These are phyloP conservation scores for Candida sp. DNA, from an alignment of 1,139 yeast genomes.

Conservation along the genomic window DNA sequence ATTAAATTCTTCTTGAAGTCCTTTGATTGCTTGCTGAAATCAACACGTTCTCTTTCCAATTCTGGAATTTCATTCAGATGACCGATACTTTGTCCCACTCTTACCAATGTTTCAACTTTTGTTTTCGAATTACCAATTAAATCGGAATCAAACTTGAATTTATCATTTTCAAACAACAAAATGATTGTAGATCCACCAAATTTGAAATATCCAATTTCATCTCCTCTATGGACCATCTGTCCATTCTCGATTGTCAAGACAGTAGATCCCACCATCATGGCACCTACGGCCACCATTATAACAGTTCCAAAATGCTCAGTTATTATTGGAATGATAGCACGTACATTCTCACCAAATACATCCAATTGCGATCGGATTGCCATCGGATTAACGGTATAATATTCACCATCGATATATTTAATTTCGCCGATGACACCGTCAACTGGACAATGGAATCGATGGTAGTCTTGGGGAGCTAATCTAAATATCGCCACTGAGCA, in stretches of 20 bases:
- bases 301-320: constrained; percentile 75
- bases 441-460: constrained; percentile 88
- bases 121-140: constrained; percentile 62
- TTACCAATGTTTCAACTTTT: constrained; percentile 75
- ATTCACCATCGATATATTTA: constrained; percentile 76
- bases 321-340: constrained; percentile 74
- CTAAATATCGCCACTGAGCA: constrained; percentile 78
- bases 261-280: constrained; percentile 98
- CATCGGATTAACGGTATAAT: constrained; percentile 97
- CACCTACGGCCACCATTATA: constrained; percentile 83
- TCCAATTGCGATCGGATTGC: constrained; percentile 86
- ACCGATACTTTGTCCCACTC: constrained; percentile 93
- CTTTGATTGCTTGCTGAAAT: constrained; percentile 46
- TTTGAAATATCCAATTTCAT: constrained; percentile 90
- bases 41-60: constrained; percentile 43
- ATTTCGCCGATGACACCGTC: constrained; percentile 69
- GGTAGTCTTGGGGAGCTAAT: constrained; percentile 96
- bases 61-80: constrained; percentile 56
- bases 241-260: constrained; percentile 68
- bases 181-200: constrained; percentile 94
- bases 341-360: constrained; percentile 89
- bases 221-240: constrained; percentile 59
- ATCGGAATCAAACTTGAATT: constrained; percentile 67
- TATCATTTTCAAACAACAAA: constrained; percentile 39
- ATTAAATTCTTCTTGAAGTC: constrained; percentile 52